Base-by-base conservation (phyloP, 495 filamentous ascomycete genomes). In the Xylaria grammica region DNA sequence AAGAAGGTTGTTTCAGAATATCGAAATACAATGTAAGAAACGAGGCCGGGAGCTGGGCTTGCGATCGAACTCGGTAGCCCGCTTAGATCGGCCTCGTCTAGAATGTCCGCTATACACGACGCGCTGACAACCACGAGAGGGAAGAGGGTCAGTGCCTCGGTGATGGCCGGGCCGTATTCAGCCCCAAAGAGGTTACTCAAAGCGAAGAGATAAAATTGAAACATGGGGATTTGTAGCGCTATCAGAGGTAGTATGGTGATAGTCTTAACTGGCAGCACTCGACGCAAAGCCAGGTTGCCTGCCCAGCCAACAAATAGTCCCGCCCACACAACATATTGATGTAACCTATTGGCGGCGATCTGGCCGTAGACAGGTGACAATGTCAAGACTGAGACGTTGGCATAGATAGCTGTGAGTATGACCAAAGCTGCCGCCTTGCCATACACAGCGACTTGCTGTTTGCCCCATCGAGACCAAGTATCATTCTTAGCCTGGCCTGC, bases 291-390 rank as follows among this genome's bases (percentile, higher is more conserved):
- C 65, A 85, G 70, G 73, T 86, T 88, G 72, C 67, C 72, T 34
- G 86, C 83, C 84, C 87, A 90, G 62, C 90, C 85, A 58, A 82
- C 75, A 29, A 89, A 85, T 49, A 87, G 84, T 44, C 84, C 88
- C 9, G 84, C 76, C 62, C 84, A 85, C 48, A 91, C 82, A 20
- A 90, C 82, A 68, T 86, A 83, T 56, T 79, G 73, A 73, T 97
- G 93, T 75, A 89, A 89, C 69, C 89, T 81, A 11, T 86, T 83
- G 1, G 92, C 74, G 10, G 94, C 89, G 24, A 93, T 88, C 17
- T 88, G 85, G 24, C 94, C 94, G 78, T 96, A 98, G 22, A 94
- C 90, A 2, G 94, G 95, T 22, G 91, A 89, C 36, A 98, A 77
- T 6, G 83, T 86, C 65, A 92, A 78, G 67, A 90, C 82, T 26